Base-by-base conservation (phyloP, 106 monocot species). In the Xerophyta viscosa region DNA sequence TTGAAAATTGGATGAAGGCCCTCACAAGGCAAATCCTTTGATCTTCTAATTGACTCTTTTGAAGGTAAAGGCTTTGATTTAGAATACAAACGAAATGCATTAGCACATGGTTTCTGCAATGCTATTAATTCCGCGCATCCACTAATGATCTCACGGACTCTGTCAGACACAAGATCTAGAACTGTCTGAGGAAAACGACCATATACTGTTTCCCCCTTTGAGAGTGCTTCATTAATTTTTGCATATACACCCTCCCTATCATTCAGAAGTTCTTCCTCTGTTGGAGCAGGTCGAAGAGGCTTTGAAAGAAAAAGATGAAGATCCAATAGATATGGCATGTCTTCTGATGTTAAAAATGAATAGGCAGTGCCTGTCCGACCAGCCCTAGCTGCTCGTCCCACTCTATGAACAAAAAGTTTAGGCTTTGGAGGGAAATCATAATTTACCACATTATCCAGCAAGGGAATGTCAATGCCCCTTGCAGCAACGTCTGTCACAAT, bases 401-500 rank as follows among this genome's bases (percentile, higher is more conserved):
- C 96, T 76, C 96, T 73, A 15, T 96, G 96, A 25, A 96, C 71
- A 73, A 96, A 96, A 69, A 96, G 66, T 66, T 96, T 96, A 44
- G 96, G 96, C 43, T 86, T 89, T 24, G 96, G 85, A 33, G 89
- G 89, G 41, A 96, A 96, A 55, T 96, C 96, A 72, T 76, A 96
- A 33, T 96, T 96, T 23, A 96, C 76, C n/a, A 89, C 96, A 74
- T 96, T 96, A 66, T 96, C 96, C 65, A 96, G 85, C 52, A 89
- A 78, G 0, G 96, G 89, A 54, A 96, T 96, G 60, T 96, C 96
- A 33, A 96, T 56, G 15, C 96, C 96, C 50, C 96, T 84, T 37
- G 96, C 96, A 55, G 96, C 96, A 68, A 96, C 58, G 74, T 96
- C 96, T 21, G 96, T 96, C 39, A 89, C 96, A 60, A 96, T 86